Evolutionary conservation across 495 filamentous ascomycete genomes (phyloP), one percentile per base, ranked within the genome.

Genomic region (Hypoxylon crocopeplum): DNA sequence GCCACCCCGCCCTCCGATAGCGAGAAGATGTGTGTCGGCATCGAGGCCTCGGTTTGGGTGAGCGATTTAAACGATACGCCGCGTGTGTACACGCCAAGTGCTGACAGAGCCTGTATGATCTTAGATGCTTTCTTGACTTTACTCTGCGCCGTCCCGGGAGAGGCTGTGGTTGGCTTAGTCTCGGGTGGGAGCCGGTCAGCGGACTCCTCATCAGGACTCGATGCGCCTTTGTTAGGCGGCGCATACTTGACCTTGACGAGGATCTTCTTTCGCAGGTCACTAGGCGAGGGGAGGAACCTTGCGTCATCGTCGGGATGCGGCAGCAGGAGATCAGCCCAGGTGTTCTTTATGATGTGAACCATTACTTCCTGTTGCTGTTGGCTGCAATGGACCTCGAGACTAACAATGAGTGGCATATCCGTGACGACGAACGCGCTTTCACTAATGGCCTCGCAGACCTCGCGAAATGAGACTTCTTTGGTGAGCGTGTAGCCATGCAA

Each of bases 401-500:
- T 94, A 54, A 96, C 85, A 30, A 98, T 92, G 1, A 98, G 75
- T 0, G 93, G 93, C 0, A 93, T 75, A 44, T 96, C 87, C 13
- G 73, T 72, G 2, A 77, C 80, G 5, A 86, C 76, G 65, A 98
- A 97, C 0, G 89, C 90, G 63, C 86, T 82, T 38, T 96, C 85
- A 15, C 85, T 77, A 41, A 97, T 92, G 0, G 90, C 85, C 47
- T 80, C 77, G 72, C 91, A 96, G 1, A 97, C 92, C 12, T 88
- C 83, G 25, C 91, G 85, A 72, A 97, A 97, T 0, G 87, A 80
- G 8, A 95, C 83, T 39, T 90, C 90, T 57, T 90, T 93, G 6
- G 93, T 98, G 6, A 96, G 77, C 0, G 93, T 98, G 68, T 93
- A 89, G 0, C 93, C 93, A 75, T 97, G 92, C 11, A 95, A 75